A percentile compares a stretch with the other conserved stretches of the same genome.
Conservation (phyloP, 768 basidiomycete genomes). For the Suillus fuscotomentosus region DNA sequence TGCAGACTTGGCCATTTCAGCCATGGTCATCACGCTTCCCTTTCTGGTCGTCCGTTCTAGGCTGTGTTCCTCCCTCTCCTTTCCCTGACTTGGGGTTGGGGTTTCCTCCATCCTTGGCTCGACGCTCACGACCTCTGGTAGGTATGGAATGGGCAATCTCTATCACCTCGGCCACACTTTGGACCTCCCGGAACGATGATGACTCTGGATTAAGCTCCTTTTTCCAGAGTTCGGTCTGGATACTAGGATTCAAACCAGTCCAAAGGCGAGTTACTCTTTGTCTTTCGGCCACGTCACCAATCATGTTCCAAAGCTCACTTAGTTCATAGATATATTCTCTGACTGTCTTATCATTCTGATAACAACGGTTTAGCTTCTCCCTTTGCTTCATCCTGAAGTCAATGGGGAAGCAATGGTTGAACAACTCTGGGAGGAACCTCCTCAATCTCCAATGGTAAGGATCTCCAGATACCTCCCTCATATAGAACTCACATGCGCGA, state of each 20-base stretch:
- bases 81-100: no score
- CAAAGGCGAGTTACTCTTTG: slow-evolving; percentile 35
- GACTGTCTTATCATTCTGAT: slow-evolving; percentile 28
- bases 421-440: slow-evolving; percentile 33
- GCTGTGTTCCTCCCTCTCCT: no score
- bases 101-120: no score
- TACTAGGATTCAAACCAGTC: slow-evolving; percentile 24
- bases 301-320: slow-evolving; percentile 31
- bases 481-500: slow-evolving; percentile 33
- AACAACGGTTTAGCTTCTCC: slow-evolving; percentile 16
- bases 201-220: slow-evolving; percentile 27
- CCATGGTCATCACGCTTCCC: no score
- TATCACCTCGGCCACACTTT: slow-evolving; percentile 25
- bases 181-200: slow-evolving; percentile 23
- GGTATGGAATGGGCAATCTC: slow-evolving; percentile 27
- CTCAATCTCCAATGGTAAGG: slow-evolving; percentile 25
- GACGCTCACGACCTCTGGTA: no score
- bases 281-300: slow-evolving; percentile 25
- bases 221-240: slow-evolving; percentile 30
- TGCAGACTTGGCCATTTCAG: no score
- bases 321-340: slow-evolving; percentile 34
- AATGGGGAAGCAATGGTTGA: slow-evolving; percentile 37
- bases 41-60: no score
- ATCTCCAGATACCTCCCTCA: slow-evolving; percentile 24
- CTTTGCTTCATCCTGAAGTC: slow-evolving; percentile 22